Base-by-base conservation (phyloP, 192 early-diverging fungal species). In the Mortierella alpina region DNA sequence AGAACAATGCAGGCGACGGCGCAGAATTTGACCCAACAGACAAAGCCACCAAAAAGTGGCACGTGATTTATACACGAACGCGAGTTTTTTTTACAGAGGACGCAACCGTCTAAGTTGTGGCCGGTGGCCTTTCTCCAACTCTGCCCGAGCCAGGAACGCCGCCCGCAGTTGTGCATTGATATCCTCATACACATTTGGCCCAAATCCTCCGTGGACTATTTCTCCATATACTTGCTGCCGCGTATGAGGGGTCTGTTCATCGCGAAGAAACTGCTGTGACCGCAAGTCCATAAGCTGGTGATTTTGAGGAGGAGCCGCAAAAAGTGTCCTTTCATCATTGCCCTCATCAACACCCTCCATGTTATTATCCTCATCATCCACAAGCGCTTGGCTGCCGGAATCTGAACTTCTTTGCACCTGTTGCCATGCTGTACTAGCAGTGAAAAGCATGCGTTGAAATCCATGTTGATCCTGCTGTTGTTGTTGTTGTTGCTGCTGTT, bases 121-220 rank as follows among this genome's bases (percentile, higher is more conserved):
- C 31, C 53, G 59, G 20, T 56, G 62, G 22, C 75, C 63, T 49
- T 70, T 54, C 13, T 70, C 75, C 56, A 70, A 65, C 22, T 77
- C 60, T 5, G 41, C 13, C 7, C 70, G 68, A n/a, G 68, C 60
- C 22, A 76, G 49, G 46, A 66, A 76, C 10, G 77, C 77, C 5
- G 77, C 59, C 22, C 77, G 70, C n/a, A 80, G 77, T 41, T 80
- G 70, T 2, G 77, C 70, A 46, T 80, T 80, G 48, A 80, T 80
- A 15, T 72, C 50, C 14, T 72, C 64, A 45, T 80, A 80, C 7
- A 49, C 7, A 22, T 64, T 80, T 12, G 50, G 52, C 52, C 31
- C 31, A 31, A 31, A 3, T 51, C 53, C 59, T 22, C 22, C 45
- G 39, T 18, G 17, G 41, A 11, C 23, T 4, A 20, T 7, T 2